These are phyloP conservation scores for Stachybotrys chartarum DNA, from an alignment of 2,329 filamentous ascomycete species.

Conservation along the genomic window DNA sequence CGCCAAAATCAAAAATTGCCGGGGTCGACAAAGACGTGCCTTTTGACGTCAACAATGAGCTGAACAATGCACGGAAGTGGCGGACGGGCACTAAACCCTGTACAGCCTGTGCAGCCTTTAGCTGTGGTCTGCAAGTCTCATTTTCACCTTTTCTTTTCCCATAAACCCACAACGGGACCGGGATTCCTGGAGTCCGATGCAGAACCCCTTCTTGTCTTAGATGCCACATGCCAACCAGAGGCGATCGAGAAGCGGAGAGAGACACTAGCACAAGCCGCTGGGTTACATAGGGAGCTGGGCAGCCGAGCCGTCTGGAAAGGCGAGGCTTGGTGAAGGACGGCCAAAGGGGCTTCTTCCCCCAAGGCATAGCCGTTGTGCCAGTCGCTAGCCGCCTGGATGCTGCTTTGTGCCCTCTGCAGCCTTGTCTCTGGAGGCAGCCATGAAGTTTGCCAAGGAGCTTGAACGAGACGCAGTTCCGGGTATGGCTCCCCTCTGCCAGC, in stretches of 20 bases:
- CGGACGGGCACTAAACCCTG: not conserved
- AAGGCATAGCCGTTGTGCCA: not conserved
- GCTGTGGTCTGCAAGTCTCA: not conserved
- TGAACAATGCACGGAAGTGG: not conserved
- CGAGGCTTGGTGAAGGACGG: not conserved
- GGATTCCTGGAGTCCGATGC: too few relatives aligned
- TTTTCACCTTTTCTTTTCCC: not conserved
- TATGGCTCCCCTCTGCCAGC: constrained; percentile 21
- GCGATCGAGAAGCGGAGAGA: not conserved
- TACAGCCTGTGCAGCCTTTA: not conserved
- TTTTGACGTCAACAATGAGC: not conserved
- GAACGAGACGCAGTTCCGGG: constrained; percentile 83
- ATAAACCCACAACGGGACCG: too few relatives aligned
- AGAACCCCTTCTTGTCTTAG: too few relatives aligned
- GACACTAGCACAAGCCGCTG: not conserved
- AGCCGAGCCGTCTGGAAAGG: not conserved
- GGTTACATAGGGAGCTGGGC: too few relatives aligned
- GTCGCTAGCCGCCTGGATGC: not conserved
- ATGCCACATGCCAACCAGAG: not conserved
- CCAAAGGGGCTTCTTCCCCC: not conserved
- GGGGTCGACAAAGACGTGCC: not conserved
- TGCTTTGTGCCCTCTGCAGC: not conserved
- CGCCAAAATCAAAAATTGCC: not conserved
- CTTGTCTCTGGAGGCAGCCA: constrained; percentile 19
- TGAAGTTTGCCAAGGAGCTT: constrained; percentile 71